phyloP scores from a whole-genome alignment of 768 basidiomycete genomes.

The Suillus plorans region DNA sequence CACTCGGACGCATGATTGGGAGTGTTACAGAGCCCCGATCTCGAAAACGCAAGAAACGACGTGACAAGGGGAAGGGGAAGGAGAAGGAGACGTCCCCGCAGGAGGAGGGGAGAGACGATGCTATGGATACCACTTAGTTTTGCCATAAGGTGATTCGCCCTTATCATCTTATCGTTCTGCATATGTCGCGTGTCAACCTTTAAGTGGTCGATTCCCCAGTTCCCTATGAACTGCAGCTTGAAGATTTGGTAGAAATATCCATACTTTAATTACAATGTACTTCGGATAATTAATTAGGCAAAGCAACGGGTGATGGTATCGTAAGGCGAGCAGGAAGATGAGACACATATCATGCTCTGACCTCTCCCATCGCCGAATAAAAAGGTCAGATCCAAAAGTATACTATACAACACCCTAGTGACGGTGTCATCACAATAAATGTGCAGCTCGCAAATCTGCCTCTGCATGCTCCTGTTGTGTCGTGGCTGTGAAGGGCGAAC shows the following conservation, averaged over 20 bases:
- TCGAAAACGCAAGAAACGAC: slow-evolving; percentile 2
- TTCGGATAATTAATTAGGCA: slow-evolving; percentile 16
- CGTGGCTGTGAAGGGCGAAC: slow-evolving; percentile 19
- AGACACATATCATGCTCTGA: not conserved
- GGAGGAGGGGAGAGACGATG: not conserved
- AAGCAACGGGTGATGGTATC: slow-evolving; percentile 1
- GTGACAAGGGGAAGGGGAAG: not conserved
- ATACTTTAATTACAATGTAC: slow-evolving; percentile 19
- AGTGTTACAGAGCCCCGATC: not conserved
- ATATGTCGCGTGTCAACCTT: not conserved
- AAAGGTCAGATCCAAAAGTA: slow-evolving; percentile 8
- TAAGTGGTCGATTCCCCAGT: not conserved
- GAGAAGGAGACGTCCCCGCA: not conserved
- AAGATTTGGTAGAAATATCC: not conserved
- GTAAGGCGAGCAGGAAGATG: not conserved
- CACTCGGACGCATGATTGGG: slow-evolving; percentile 5
- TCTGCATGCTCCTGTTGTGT: slow-evolving; percentile 39
- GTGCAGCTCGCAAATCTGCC: slow-evolving; percentile 51
- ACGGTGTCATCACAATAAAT: slow-evolving; percentile 41
- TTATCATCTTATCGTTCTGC: not conserved
- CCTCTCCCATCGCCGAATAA: not conserved
- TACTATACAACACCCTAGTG: not conserved
- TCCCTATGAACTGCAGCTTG: slow-evolving; percentile 12
- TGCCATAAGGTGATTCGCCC: not conserved
- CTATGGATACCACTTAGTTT: not conserved